These are phyloP conservation scores for Colletotrichum echinochloae DNA, from an alignment of 2,329 filamentous ascomycete species.

Conservation along the genomic window DNA sequence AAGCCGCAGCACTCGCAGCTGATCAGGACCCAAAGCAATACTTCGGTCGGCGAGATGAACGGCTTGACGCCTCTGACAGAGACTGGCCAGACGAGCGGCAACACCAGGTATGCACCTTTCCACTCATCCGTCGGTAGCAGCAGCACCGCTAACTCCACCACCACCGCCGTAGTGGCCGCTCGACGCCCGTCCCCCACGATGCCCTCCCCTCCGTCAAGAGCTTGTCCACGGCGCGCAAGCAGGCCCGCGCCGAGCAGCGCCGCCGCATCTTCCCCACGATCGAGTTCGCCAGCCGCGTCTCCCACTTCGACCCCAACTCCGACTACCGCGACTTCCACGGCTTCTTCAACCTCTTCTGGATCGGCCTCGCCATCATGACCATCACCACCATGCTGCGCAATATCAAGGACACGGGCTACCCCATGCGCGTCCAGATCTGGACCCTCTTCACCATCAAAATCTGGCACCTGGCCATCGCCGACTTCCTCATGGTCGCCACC, in stretches of 20 bases:
- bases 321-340: constrained; percentile 95
- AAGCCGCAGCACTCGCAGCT: constrained; percentile 61
- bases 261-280: constrained; percentile 92
- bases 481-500: constrained; percentile 85
- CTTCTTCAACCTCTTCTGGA: constrained; percentile 99
- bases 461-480: constrained; percentile 85
- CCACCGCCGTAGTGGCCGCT: constrained; percentile 71
- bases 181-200: constrained; percentile 87
- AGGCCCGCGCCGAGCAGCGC: constrained; percentile 83
- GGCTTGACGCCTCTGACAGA: constrained; percentile 28
- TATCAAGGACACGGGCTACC: constrained; percentile 91
- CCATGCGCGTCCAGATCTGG: constrained; percentile 89
- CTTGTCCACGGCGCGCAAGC: constrained; percentile 85
- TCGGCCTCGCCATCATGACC: constrained; percentile 95
- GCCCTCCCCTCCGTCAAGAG: constrained; percentile 92
- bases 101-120: constrained; percentile 30
- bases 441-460: constrained; percentile 88
- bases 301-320: constrained; percentile 93
- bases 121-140: not conserved
- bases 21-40: constrained; percentile 37
- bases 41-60: constrained; percentile 33
- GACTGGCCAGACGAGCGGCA: constrained; percentile 37
- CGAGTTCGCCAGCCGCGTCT: constrained; percentile 89
- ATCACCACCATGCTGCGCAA: constrained; percentile 94
- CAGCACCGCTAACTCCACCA: constrained; percentile 7